Evolutionary conservation across 2,329 filamentous ascomycete genomes (phyloP).

Genomic region (Penicillium psychrosexuale): DNA sequence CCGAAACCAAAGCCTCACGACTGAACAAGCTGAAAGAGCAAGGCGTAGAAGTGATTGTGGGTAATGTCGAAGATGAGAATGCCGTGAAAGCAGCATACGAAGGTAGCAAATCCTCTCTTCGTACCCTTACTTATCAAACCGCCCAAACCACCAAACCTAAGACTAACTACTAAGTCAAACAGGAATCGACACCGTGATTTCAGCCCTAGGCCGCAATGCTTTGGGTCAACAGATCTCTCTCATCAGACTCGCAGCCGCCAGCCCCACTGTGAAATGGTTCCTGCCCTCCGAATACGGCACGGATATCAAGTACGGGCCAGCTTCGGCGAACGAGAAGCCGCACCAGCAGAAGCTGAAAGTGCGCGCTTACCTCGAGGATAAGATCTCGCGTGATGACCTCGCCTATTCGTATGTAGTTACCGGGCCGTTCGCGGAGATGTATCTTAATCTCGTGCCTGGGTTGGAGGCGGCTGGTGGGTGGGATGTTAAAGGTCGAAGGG

Average conservation of each 20-base stretch:
- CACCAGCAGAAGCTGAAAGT: constrained; percentile 69
- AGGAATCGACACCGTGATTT: constrained; percentile 64
- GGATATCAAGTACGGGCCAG: constrained; percentile 59
- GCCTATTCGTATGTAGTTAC: constrained; percentile 67
- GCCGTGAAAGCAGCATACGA: constrained; percentile 58
- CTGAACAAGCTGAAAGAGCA: constrained; percentile 48
- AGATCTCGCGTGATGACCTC: constrained; percentile 50
- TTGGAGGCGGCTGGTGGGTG: constrained; percentile 54
- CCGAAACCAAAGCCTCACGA: constrained; percentile 49
- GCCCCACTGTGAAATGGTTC: constrained; percentile 58
- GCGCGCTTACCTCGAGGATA: constrained; percentile 55
- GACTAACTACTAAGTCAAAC: constrained; percentile 2
- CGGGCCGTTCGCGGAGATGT: constrained; percentile 66
- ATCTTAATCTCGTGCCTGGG: constrained; percentile 45
- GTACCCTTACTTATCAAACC: background rate
- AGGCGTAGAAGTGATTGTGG: constrained; percentile 55
- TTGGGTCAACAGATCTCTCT: constrained; percentile 61
- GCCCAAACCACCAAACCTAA: background rate
- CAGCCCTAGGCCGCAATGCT: constrained; percentile 61
- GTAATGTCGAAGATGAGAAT: constrained; percentile 52
- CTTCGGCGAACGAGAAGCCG: constrained; percentile 60
- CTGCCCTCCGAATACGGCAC: constrained; percentile 67
- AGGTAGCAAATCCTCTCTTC: constrained; percentile 30
- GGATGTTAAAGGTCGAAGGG: constrained; percentile 56
- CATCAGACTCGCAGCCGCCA: constrained; percentile 57